Percentiles rank a stretch among this genome's conserved stretches.
Conservation (phyloP, 2,329 filamentous ascomycete genomes). For the Saccharata proteae region DNA sequence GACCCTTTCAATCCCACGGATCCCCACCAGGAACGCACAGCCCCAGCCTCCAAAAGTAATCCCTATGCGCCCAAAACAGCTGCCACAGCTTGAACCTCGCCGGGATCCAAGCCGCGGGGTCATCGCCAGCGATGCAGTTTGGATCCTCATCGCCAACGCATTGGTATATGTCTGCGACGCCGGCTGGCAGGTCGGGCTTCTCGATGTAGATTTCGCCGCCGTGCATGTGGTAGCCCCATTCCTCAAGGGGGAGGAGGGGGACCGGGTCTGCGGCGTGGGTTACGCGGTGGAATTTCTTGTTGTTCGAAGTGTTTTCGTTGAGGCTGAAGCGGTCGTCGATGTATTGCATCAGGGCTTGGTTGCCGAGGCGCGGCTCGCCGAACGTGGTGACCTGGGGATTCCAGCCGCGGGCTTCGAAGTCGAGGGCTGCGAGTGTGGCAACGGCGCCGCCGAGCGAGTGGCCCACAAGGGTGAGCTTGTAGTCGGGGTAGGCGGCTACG, state of each 20-base stretch:
- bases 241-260: conserved; percentile 68
- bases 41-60: conserved; percentile 93
- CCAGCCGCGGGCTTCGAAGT: conserved; percentile 68
- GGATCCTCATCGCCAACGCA: conserved; percentile 63
- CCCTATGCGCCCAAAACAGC: conserved; percentile 81
- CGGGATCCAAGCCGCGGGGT: conserved; percentile 21
- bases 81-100: conserved; percentile 71
- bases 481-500: conserved; percentile 51
- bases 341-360: conserved; percentile 39
- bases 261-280: conserved; percentile 84
- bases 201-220: conserved; percentile 79
- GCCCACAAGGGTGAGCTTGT: conserved; percentile 67
- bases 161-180: conserved; percentile 52
- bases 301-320: conserved; percentile 11
- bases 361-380: conserved; percentile 64
- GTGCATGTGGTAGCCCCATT: conserved; percentile 83
- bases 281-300: conserved; percentile 56
- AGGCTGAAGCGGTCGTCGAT: conserved; percentile 40
- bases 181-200: conserved; percentile 57
- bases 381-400: conserved; percentile 75
- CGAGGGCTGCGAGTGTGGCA: conserved; percentile 72
- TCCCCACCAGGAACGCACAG: conserved; percentile 76
- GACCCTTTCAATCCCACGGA: conserved; percentile 53
- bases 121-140: conserved; percentile 52
- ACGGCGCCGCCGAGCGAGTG: conserved; percentile 91